Percentiles rank a stretch among this genome's conserved stretches.
phyloP scores from a whole-genome alignment of 1,284 basidiomycete species.

The Peniophora sp. region DNA sequence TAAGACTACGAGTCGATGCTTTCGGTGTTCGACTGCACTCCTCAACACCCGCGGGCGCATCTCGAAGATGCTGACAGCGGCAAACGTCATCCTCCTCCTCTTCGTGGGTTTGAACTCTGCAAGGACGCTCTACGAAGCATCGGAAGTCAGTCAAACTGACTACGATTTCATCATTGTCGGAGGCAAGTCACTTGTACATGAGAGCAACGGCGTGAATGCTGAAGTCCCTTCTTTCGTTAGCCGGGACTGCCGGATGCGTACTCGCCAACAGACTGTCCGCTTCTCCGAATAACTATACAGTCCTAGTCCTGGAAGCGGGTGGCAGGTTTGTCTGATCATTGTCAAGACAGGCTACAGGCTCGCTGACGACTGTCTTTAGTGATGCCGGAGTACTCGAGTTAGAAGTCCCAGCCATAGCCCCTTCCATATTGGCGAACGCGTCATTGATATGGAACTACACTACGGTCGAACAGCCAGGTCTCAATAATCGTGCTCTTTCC shows the following conservation, averaged over 20 bases:
- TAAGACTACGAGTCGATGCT: too few species aligned
- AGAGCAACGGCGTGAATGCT: not conserved
- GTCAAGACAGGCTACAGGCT: not conserved
- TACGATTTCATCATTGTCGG: not conserved
- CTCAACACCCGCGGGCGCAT: too few species aligned
- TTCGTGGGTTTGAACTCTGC: too few species aligned
- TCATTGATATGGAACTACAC: slow-evolving; percentile 2
- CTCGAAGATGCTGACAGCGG: too few species aligned
- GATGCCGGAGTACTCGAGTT: not conserved
- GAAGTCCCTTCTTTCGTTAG: not conserved
- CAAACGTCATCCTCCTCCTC: too few species aligned
- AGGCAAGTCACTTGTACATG: not conserved
- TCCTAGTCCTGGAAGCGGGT: not conserved
- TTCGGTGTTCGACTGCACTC: too few species aligned
- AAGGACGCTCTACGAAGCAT: too few species aligned
- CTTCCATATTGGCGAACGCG: not conserved
- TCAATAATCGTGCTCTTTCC: not conserved
- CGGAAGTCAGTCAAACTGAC: too few species aligned
- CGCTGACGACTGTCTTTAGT: not conserved
- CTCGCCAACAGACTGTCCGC: not conserved
- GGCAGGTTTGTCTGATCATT: not conserved
- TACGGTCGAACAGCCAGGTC: not conserved
- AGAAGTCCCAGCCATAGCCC: not conserved
- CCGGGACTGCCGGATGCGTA: not conserved
- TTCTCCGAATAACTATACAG: not conserved